Evolutionary conservation across 495 filamentous ascomycete species (phyloP).

Genomic region (Penicillium salamii): DNA sequence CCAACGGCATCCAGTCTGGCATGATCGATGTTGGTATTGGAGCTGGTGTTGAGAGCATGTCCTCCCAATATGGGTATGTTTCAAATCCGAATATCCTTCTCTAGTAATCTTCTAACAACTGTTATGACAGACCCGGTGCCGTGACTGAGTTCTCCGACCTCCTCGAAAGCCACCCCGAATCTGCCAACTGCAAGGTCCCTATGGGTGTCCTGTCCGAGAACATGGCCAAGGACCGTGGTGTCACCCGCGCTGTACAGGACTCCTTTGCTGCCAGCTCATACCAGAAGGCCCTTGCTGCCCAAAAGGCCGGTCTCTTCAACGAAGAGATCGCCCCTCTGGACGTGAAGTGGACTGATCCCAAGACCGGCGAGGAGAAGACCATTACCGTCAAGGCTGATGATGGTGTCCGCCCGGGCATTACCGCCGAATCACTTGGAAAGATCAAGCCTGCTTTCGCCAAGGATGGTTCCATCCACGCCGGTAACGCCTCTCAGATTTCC

Average conservation of each 20-base stretch:
- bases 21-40: slow-evolving; percentile 97
- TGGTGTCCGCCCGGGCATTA: slow-evolving; percentile 82
- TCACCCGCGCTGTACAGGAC: slow-evolving; percentile 75
- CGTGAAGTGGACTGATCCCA: slow-evolving; percentile 83
- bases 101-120: slow-evolving; percentile 2
- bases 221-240: slow-evolving; percentile 82
- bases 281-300: slow-evolving; percentile 83
- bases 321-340: slow-evolving; percentile 87
- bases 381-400: slow-evolving; percentile 86
- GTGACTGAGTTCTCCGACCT: slow-evolving; percentile 94
- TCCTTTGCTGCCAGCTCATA: slow-evolving; percentile 85
- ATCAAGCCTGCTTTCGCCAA: slow-evolving; percentile 90
- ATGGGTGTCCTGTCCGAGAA: slow-evolving; percentile 94
- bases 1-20: slow-evolving; percentile 79
- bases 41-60: slow-evolving; percentile 98
- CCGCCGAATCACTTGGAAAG: slow-evolving; percentile 80
- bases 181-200: slow-evolving; percentile 94
- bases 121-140: slow-evolving; percentile 63
- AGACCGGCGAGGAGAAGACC: slow-evolving; percentile 80
- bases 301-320: slow-evolving; percentile 85
- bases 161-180: slow-evolving; percentile 76
- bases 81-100: not conserved
- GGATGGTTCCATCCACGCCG: slow-evolving; percentile 89
- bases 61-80: slow-evolving; percentile 77
- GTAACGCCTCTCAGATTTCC: slow-evolving; percentile 91